phyloP scores from a whole-genome alignment of 228 moss, liverwort and hornwort species.

The Sphagnum fallax region DNA sequence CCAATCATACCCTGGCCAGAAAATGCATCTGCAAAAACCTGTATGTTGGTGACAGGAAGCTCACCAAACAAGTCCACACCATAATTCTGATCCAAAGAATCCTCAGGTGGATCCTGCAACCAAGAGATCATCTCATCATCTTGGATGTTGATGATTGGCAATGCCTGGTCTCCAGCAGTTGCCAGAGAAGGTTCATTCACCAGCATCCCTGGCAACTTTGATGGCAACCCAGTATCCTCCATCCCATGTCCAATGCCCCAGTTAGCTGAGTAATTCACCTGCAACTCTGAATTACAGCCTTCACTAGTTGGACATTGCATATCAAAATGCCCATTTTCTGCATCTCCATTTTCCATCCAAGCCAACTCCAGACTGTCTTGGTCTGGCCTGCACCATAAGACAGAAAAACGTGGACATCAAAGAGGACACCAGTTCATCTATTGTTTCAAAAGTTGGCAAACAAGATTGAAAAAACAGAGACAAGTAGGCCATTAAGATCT shows the following conservation, averaged over 20 bases:
- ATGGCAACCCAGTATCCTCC: constrained; percentile 58
- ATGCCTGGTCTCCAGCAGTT: constrained; percentile 17
- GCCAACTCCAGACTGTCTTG: constrained; percentile 24
- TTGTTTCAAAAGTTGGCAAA: too few relatives aligned
- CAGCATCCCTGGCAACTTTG: constrained; percentile 32
- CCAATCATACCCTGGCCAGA: constrained; percentile 11
- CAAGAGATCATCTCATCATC: constrained; percentile 78
- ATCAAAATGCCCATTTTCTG: constrained; percentile 43
- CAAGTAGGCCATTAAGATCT: too few relatives aligned
- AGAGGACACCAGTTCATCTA: too few relatives aligned
- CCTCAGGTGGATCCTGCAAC: constrained; percentile 73
- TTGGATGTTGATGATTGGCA: constrained; percentile 6
- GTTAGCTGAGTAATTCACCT: constrained; percentile 11
- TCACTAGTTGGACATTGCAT: constrained; percentile 52
- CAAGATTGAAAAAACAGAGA: too few relatives aligned
- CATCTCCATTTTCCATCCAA: constrained; percentile 36
- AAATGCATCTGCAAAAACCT: constrained; percentile 41
- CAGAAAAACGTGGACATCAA: background rate
- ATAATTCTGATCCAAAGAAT: constrained; percentile 47
- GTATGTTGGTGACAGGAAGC: constrained; percentile 35
- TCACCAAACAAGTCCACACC: constrained; percentile 73
- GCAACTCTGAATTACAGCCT: constrained; percentile 54
- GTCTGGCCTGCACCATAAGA: constrained; percentile 31
- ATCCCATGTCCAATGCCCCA: constrained; percentile 44
- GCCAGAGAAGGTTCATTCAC: constrained; percentile 13